Evolutionary conservation across 2,329 filamentous ascomycete species (phyloP).

Genomic region (Ophiostoma tasmaniense): DNA sequence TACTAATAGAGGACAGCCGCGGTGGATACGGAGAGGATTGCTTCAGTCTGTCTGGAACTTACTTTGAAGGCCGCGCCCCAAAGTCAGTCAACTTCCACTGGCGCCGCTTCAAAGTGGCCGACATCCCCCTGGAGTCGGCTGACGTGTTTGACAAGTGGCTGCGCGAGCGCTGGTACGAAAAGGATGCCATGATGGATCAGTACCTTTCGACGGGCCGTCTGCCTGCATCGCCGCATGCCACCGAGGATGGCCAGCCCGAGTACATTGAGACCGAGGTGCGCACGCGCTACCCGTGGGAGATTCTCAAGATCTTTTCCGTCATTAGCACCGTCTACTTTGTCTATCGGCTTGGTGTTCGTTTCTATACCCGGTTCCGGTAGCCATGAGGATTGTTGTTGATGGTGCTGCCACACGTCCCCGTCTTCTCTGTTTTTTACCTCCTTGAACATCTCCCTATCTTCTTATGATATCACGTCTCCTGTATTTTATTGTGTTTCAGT

Average conservation of each 20-base stretch:
- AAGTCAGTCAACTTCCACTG: conserved; percentile 97
- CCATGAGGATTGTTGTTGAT: not conserved
- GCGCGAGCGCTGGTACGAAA: conserved; percentile 79
- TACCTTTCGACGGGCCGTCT: conserved; percentile 73
- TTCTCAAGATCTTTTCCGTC: conserved; percentile 46
- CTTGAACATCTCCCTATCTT: not conserved
- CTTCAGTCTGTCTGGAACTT: conserved; percentile 79
- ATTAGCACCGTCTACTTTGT: conserved; percentile 23
- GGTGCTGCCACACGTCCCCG: not conserved
- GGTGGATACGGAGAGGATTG: conserved; percentile 83
- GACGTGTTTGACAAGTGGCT: conserved; percentile 79
- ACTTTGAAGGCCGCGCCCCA: conserved; percentile 78
- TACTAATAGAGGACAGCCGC: conserved; percentile 40
- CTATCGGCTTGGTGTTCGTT: conserved; percentile 8
- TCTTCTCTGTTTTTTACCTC: not conserved
- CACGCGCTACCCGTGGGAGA: conserved; percentile 45
- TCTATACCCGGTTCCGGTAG: not conserved
- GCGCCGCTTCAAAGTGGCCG: conserved; percentile 70
- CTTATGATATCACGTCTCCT: not conserved
- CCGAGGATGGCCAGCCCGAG: conserved; percentile 22
- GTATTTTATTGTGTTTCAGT: not conserved
- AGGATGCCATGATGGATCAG: conserved; percentile 79
- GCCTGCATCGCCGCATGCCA: conserved; percentile 53
- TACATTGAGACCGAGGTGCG: conserved; percentile 53
- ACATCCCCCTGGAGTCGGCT: conserved; percentile 70